phyloP scores from a whole-genome alignment of 306 rosid species.

The Purshia tridentata region DNA sequence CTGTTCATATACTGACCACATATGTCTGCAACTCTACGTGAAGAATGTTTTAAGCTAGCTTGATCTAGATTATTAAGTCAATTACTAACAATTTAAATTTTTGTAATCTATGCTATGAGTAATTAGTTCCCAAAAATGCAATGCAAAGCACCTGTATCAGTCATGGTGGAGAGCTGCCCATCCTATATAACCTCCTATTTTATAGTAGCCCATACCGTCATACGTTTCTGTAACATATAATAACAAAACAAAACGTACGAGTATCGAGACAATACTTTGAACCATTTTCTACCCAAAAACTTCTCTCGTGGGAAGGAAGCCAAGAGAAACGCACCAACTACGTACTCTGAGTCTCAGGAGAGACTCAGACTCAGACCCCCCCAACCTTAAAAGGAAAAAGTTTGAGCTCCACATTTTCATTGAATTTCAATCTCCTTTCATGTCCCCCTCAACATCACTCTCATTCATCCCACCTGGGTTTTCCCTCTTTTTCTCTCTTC shows the following conservation, averaged over 20 bases:
- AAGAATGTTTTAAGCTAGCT: no score
- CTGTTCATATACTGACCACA: no score
- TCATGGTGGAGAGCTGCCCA: conserved; percentile 31
- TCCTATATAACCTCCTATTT: conserved; percentile 23
- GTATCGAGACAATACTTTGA: conserved; percentile 37
- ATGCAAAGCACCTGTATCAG: conserved; percentile 19
- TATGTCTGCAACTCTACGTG: no score
- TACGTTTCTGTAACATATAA: conserved; percentile 30
- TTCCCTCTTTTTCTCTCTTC: conserved; percentile 24
- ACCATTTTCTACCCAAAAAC: conserved; percentile 52
- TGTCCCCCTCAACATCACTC: conserved; percentile 37
- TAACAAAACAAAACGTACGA: conserved; percentile 25
- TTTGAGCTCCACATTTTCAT: conserved; percentile 9
- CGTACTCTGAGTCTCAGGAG: conserved; percentile 39
- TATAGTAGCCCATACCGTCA: conserved; percentile 41
- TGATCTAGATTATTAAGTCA: no score
- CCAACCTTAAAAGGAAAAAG: neutral
- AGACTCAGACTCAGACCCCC: conserved; percentile 13
- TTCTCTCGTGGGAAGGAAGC: conserved; percentile 29
- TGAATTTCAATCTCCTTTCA: conserved; percentile 27
- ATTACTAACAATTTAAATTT: no score
- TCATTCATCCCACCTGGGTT: conserved; percentile 48
- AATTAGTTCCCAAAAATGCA: conserved; percentile 3
- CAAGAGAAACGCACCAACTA: conserved; percentile 46
- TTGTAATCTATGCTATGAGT: no score